Conservation (phyloP, 129 eudicot species). For the Deinandra increscens region DNA sequence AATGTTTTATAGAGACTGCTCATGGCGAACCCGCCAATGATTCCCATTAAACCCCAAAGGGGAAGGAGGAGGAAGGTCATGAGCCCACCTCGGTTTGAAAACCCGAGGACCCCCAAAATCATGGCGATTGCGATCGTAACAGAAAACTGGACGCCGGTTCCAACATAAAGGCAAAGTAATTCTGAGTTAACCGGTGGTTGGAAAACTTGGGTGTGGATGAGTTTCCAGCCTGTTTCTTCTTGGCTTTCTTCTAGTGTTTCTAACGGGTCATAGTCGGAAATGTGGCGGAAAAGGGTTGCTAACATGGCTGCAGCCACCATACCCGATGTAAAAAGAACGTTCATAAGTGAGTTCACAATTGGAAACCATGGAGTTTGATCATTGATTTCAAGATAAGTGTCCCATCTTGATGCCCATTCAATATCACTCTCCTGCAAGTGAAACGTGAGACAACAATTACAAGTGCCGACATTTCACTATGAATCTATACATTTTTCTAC, state of each 20-base stretch:
- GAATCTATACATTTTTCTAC: too few species aligned
- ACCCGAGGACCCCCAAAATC: slow-evolving; percentile 52
- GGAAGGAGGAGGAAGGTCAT: slow-evolving; percentile 52
- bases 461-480: too few species aligned
- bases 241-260: slow-evolving; percentile 29
- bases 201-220: slow-evolving; percentile 58
- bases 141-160: slow-evolving; percentile 55
- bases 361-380: slow-evolving; percentile 52
- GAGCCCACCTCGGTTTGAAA: slow-evolving; percentile 50
- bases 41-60: slow-evolving; percentile 56
- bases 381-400: slow-evolving; percentile 36
- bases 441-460: too few species aligned
- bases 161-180: slow-evolving; percentile 51
- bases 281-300: slow-evolving; percentile 57
- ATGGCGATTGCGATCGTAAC: slow-evolving; percentile 46
- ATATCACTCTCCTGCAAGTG: slow-evolving; percentile 42
- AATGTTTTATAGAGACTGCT: slow-evolving; percentile 50
- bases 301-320: slow-evolving; percentile 61
- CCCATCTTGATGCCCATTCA: slow-evolving; percentile 57
- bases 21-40: slow-evolving; percentile 52
- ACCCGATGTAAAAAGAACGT: slow-evolving; percentile 57
- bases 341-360: slow-evolving; percentile 60
- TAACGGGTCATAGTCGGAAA: slow-evolving; percentile 54
- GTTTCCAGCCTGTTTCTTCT: slow-evolving; percentile 65
- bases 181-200: slow-evolving; percentile 53